Base-by-base conservation (phyloP, 2,329 filamentous ascomycete genomes). In the Fusarium sp. region DNA sequence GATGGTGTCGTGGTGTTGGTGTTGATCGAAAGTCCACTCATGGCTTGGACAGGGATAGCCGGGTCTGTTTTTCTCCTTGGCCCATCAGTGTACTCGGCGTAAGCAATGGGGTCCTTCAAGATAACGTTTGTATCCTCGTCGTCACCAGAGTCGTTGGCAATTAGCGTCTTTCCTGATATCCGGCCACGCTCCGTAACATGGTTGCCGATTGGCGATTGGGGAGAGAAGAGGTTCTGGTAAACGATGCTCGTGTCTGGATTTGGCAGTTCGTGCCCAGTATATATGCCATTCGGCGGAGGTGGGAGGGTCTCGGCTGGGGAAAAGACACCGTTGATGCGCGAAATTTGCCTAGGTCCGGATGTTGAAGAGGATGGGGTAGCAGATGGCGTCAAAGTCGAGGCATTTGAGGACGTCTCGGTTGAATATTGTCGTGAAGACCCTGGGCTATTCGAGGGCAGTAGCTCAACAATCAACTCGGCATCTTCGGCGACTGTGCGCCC, bases 171-270 rank as follows among this genome's bases (percentile, higher is more conserved):
- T 75, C 93, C 92, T 4, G 90, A 89, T 40, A 90, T 86, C 66
- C 90, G 87, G 17, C 86, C 83, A 59, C 88, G 86, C 69, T 92
- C 91, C n/a, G 86, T 85, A n/a, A 93, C 86, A 63, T 92, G 90
- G 78, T 91, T 93, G 47, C 90, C 91, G 64, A 94, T 91, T 1
- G 93, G 93, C 7, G 93, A 94, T 75, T 93, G 92, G 1, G 92
- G 90, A 14, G 92, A 93, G 82, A 94, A 95, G 30, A 94, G 83
- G 70, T 86, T 90, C 73, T 91, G 90, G 75, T 90, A 90, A 68
- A 87, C 85, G 17, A 84, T 81, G 79, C 81, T 87, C 5, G 85
- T 83, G 35, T 91, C 90, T 4, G 88, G 85, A 61, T 88, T 87
- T n/a, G 89, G 85, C 58, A 93, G 86, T 69, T 93, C 91, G 69